Evolutionary conservation across 768 basidiomycete species (phyloP).

Genomic region (Suillus fuscotomentosus): DNA sequence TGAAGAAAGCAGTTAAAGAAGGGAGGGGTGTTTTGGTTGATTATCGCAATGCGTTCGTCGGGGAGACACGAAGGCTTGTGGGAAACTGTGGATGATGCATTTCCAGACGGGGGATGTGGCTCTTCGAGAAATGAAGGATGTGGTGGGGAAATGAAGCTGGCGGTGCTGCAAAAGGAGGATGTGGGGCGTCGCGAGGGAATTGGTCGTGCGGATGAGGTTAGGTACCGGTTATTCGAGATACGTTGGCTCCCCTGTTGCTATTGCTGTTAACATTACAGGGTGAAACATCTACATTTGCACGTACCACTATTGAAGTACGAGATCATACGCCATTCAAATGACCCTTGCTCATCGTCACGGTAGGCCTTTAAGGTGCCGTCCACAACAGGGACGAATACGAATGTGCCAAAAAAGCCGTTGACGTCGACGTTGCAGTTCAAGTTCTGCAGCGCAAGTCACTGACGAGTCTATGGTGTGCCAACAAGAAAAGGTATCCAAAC

Average conservation of each 20-base stretch:
- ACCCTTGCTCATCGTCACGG: background rate
- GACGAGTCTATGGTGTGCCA: background rate
- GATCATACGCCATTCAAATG: background rate
- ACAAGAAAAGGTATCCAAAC: background rate
- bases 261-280: background rate
- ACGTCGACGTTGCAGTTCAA: background rate
- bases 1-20: conserved; percentile 45
- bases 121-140: conserved; percentile 3
- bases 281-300: background rate
- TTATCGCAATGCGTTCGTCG: conserved; percentile 65
- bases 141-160: conserved; percentile 32
- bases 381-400: background rate
- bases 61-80: conserved; percentile 61
- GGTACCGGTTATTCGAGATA: conserved; percentile 69
- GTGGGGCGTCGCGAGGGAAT: conserved; percentile 51
- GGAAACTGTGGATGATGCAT: conserved; percentile 54
- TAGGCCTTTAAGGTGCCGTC: background rate
- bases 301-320: background rate
- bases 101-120: conserved; percentile 28
- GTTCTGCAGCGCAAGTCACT: background rate
- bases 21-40: conserved; percentile 66
- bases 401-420: background rate
- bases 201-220: conserved; percentile 68
- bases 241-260: conserved; percentile 47
- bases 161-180: conserved; percentile 46